Evolutionary conservation across 805 yeast species (phyloP).

Genomic region (Pichia nakasei): DNA sequence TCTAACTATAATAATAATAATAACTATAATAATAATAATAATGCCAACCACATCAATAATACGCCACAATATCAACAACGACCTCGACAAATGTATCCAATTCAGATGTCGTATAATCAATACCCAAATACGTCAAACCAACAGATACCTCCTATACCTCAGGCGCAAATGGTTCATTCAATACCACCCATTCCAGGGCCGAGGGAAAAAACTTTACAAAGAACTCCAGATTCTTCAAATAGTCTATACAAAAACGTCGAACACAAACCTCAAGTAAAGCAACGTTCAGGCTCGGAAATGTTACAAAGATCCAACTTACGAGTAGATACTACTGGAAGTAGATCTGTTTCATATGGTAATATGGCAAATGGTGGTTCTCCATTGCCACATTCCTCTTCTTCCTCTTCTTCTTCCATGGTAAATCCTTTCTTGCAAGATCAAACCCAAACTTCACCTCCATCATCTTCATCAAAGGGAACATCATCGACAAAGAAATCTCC

Average conservation of each 20-base stretch:
- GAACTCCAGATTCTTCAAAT: background rate
- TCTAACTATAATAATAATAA: background rate
- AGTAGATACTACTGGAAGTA: background rate
- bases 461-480: background rate
- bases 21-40: background rate
- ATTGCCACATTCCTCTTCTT: background rate
- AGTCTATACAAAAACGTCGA: background rate
- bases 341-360: background rate
- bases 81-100: background rate
- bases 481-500: slow-evolving; percentile 24
- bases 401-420: background rate
- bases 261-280: background rate
- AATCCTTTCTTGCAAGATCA: background rate
- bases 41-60: background rate
- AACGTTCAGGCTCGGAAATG: background rate
- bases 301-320: background rate
- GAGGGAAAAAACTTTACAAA: background rate
- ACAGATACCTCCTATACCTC: background rate
- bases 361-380: background rate
- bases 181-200: background rate
- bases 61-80: background rate
- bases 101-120: background rate
- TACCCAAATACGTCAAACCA: background rate
- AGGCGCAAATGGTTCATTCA: too few species aligned
- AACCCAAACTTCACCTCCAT: background rate